Base-by-base conservation (phyloP, 805 yeast species). In the Lachancea mirantina region DNA sequence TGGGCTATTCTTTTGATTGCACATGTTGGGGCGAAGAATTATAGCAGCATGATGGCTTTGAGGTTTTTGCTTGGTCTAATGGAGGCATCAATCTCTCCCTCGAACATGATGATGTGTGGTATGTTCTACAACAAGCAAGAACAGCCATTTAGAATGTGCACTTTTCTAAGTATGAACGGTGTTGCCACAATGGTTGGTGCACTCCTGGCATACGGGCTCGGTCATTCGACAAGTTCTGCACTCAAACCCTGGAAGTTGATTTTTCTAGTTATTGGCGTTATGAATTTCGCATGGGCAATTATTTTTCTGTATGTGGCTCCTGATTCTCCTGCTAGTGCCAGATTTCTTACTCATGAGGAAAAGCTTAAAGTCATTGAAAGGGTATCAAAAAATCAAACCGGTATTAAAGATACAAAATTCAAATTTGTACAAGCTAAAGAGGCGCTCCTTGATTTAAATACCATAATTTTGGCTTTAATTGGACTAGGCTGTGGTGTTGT, bases 211-310 rank as follows among this genome's bases (percentile, higher is more conserved):
- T 52, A 46, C 26, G 59, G 49, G n/a, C 35, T 52, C 23, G 49
- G 50, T 10, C 44, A 42, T 36, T 39, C 51, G 18, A 41, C 49
- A 6, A 29, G 41, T 16, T 41, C 48, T 13, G 18, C 44, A 14
- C 23, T 53, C 28, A 38, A 41, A 17, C 47, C 57, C 19, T 53
- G 59, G 59, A 45, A 46, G 26, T 20, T 43, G 28, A 36, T 46
- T 23, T 49, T 46, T 32, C 18, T 49, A 18, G 41, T 49, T 11
- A 37, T 40, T 23, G 70, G 72, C 3, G 36, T 56, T 5, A 41
- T 63, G 15, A 64, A 72, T 7, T 41, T 65, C 29, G 56, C 52
- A 5, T 53, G 57, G 32, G 61, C 61, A 2, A 18, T 52, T 11
- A 49, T 60, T 3, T 53, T 52, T 30, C 43, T 57, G 30, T 41